Evolutionary conservation across 2,329 filamentous ascomycete genomes (phyloP), one percentile per base, ranked within the genome.

Genomic region (Mycogone perniciosa): DNA sequence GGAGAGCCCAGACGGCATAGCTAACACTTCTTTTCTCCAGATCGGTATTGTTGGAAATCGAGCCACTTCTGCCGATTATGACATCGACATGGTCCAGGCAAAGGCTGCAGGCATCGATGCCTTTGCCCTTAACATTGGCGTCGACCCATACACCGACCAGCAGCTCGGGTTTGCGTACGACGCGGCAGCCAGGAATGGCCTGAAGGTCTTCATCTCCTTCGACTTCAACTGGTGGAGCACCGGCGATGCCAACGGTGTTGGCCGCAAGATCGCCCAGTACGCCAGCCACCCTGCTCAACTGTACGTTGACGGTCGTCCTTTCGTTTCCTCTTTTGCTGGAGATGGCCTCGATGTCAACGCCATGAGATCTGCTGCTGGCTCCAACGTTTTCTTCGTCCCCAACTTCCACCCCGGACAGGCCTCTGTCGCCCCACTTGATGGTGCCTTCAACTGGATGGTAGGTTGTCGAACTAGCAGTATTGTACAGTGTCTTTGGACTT

Each of bases 131-230:
- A 77, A 77, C 46, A 76, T 78, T 43, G 75, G 73, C 30, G 62
- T 63, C 6, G 75, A 79, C 49, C 50, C 54, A 6, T 71, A 67
- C 49, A 72, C 67, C 1, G 71, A 76, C 46, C 57, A 66, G n/a
- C 75, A 79, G 59, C 70, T 79, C 4, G 63, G 57, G 1, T 70
- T 67, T 31, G 76, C 76, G 1, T 79, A 77, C 53, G 62, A 72
- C n/a, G 75, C 75, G 0, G 74, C 76, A 3, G 67, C 69, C 7
- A 65, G 64, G 6, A 69, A 70, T 30, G 67, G 64, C 43, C 76
- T 80, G 69, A 76, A 77, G 49, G 74, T 79, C 10, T 79, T 80
- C 49, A 71, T 81, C 54, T 80, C 76, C 1, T 81, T 80, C 54
- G 77, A 80, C 64, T 79, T 77, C 60, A 76, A 77, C 64, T 73